These are phyloP conservation scores for Mayamaea pseudoterrestris DNA, from an alignment of 108 stramenopile genomes.

Conservation along the genomic window DNA sequence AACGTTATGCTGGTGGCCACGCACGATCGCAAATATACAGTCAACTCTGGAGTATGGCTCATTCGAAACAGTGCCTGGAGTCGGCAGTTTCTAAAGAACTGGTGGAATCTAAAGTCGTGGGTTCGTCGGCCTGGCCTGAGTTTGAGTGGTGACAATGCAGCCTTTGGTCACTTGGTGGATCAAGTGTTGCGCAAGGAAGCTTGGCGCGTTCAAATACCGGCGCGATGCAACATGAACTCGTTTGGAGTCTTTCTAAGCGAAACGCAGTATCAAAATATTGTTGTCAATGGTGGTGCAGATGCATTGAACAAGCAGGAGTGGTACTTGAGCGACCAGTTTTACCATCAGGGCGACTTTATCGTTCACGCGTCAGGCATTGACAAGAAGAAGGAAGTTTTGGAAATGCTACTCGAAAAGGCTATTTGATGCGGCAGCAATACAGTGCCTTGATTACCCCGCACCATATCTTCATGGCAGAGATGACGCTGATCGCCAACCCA, in stretches of 20 bases:
- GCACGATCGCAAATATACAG: conserved; percentile 11
- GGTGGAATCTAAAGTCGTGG: conserved; percentile 19
- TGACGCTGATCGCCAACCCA: too few relatives aligned
- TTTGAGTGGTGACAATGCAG: conserved; percentile 18
- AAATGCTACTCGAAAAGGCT: conserved; percentile 5
- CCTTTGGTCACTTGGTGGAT: conserved; percentile 7
- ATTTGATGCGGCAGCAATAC: too few relatives aligned
- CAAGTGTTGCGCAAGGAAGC: conserved; percentile 9
- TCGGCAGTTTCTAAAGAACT: conserved; percentile 12
- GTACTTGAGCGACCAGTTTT: conserved; percentile 11
- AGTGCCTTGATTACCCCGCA: too few relatives aligned
- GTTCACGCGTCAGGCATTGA: conserved; percentile 16
- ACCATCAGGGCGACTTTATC: conserved; percentile 22
- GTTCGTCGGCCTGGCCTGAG: conserved; percentile 14
- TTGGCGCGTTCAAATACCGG: too few relatives aligned
- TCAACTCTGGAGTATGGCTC: conserved; percentile 15
- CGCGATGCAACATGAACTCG: conserved; percentile 14
- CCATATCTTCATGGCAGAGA: too few relatives aligned
- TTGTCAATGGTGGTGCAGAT: not conserved
- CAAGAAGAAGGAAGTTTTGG: conserved; percentile 10
- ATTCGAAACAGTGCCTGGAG: conserved; percentile 16
- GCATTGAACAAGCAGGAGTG: conserved; percentile 7
- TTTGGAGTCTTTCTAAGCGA: conserved; percentile 12
- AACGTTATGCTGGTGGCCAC: conserved; percentile 9
- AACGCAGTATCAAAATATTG: not conserved